A percentile compares a stretch with the other conserved stretches of the same genome.
These are phyloP conservation scores for Solanum appendiculatum DNA, from an alignment of 257 asterid species.

Conservation along the genomic window DNA sequence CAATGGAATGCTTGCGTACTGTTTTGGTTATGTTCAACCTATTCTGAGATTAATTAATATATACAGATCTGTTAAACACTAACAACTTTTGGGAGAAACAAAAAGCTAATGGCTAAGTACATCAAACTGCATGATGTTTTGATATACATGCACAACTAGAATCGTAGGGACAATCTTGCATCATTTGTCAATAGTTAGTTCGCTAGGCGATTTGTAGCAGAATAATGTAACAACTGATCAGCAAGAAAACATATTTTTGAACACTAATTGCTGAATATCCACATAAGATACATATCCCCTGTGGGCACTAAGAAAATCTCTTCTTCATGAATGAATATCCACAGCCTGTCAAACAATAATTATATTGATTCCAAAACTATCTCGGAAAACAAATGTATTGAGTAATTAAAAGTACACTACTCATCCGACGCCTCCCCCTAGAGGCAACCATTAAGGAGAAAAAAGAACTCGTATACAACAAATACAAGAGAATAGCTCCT, in stretches of 20 bases:
- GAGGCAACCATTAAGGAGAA: neutral
- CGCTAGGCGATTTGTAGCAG: neutral
- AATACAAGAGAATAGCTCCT: neutral
- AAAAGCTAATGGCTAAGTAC: neutral
- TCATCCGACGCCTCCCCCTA: neutral
- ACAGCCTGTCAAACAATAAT: neutral
- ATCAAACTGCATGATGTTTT: neutral
- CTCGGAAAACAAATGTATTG: neutral
- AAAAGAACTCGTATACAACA: neutral
- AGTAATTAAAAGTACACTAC: neutral
- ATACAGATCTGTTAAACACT: conserved; percentile 6
- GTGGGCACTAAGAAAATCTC: neutral
- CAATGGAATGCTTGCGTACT: conserved; percentile 70
- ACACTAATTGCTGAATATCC: neutral
- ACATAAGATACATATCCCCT: neutral
- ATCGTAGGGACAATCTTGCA: neutral
- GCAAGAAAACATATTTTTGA: neutral
- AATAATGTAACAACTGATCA: neutral
- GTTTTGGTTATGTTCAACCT: conserved; percentile 94
- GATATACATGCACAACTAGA: neutral
- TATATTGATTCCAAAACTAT: neutral
- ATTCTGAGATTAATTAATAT: conserved; percentile 51
- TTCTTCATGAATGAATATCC: neutral
- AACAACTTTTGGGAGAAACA: neutral
- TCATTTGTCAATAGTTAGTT: neutral